A percentile compares a stretch with the other conserved stretches of the same genome.
phyloP scores from a whole-genome alignment of 1,284 basidiomycete genomes.

The Rhodofomes roseus region DNA sequence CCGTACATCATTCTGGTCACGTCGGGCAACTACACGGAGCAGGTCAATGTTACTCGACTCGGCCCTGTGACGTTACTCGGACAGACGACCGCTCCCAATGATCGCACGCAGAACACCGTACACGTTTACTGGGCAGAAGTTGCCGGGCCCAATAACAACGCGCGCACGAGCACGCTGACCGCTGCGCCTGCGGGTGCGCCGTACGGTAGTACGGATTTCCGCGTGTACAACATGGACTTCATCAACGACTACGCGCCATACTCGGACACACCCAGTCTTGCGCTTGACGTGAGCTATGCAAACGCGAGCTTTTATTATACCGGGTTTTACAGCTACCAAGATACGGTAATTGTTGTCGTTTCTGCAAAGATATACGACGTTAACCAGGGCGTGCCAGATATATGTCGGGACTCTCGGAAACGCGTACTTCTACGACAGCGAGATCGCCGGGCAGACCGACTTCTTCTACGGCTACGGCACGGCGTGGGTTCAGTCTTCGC shows the following conservation, averaged over 20 bases:
- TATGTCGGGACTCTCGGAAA: constrained; percentile 3
- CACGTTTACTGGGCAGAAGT: constrained; percentile 2
- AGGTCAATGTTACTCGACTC: constrained; percentile 3
- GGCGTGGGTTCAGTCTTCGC: constrained; percentile 2
- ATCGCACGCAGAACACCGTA: constrained; percentile 2
- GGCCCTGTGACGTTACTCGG: constrained; percentile 4
- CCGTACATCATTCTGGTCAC: constrained; percentile 3
- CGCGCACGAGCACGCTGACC: constrained; percentile 3
- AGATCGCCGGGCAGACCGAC: constrained; percentile 6
- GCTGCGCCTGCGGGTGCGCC: background rate
- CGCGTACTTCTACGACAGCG: constrained; percentile 4
- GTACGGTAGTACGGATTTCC: constrained; percentile 1
- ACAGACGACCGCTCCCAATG: background rate
- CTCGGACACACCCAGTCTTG: constrained; percentile 4
- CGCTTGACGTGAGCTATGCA: constrained; percentile 3
- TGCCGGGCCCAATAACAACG: constrained; percentile 1
- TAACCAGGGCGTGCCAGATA: too few species aligned
- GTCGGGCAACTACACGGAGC: constrained; percentile 4
- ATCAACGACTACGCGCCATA: constrained; percentile 8
- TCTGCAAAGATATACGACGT: background rate
- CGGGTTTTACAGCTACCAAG: constrained; percentile 7
- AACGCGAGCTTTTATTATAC: constrained; percentile 5
- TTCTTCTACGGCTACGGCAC: constrained; percentile 7
- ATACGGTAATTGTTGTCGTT: background rate
- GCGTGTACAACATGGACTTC: constrained; percentile 5